Evolutionary conservation across 169 alveolate genomes (phyloP).

Genomic region (Cystoisospora suis): DNA sequence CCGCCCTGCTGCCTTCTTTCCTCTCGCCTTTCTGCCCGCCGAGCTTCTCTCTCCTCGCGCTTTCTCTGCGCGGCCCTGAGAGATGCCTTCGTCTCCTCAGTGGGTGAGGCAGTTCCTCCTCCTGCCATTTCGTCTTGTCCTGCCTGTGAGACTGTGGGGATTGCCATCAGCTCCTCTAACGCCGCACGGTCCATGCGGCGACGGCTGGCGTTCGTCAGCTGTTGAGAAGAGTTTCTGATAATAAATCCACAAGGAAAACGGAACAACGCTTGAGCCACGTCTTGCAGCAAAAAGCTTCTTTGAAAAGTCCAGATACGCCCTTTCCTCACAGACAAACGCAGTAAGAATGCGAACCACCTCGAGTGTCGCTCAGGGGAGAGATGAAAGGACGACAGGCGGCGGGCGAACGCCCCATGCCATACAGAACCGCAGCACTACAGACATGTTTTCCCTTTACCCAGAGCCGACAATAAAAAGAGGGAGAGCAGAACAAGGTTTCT

Average conservation of each 20-base stretch:
- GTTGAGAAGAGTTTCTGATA: neutral
- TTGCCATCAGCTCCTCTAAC: neutral
- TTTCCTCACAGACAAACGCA: neutral
- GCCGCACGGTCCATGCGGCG: neutral
- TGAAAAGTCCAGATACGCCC: neutral
- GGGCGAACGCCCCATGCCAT: no score
- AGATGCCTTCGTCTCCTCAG: neutral
- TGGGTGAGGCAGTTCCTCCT: neutral
- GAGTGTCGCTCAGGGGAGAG: neutral
- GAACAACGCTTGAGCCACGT: neutral
- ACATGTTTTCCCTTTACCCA: no score
- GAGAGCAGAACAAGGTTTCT: no score
- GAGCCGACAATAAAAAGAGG: no score
- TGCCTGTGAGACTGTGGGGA: neutral
- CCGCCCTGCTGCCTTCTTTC: constrained; percentile 8
- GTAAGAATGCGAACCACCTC: neutral
- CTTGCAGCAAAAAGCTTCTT: neutral
- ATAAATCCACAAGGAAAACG: neutral
- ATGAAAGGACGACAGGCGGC: neutral
- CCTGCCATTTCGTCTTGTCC: neutral
- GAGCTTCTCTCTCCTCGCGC: constrained; percentile 2
- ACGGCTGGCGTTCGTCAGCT: neutral
- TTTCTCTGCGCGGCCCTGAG: constrained; percentile 16
- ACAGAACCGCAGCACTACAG: no score
- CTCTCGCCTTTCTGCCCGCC: neutral